phyloP scores from a whole-genome alignment of 805 yeast species.

The Pichia exigua region DNA sequence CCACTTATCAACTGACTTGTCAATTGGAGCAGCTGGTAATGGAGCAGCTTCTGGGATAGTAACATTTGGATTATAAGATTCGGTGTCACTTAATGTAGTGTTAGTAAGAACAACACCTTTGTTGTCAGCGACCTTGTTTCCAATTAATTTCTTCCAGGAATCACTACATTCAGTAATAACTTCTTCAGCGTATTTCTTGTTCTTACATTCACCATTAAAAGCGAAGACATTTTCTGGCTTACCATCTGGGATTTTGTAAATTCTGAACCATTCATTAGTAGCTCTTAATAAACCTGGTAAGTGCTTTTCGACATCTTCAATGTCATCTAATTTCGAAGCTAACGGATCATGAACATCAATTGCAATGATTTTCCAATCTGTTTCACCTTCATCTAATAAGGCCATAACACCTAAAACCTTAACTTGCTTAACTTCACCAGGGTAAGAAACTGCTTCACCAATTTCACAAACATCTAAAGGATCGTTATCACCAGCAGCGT shows the following conservation, averaged over 20 bases:
- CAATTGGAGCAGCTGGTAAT: slow-evolving; percentile 86
- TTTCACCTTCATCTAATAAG: slow-evolving; percentile 83
- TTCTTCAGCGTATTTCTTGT: slow-evolving; percentile 78
- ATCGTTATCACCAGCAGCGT: slow-evolving; percentile 73
- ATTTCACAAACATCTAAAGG: slow-evolving; percentile 83
- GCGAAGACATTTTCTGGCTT: slow-evolving; percentile 96
- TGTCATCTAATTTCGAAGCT: slow-evolving; percentile 78
- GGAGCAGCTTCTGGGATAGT: slow-evolving; percentile 66
- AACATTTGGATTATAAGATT: slow-evolving; percentile 42
- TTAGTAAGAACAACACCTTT: slow-evolving; percentile 70
- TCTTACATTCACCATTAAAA: slow-evolving; percentile 88
- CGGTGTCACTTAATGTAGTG: slow-evolving; percentile 56
- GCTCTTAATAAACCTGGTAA: slow-evolving; percentile 91
- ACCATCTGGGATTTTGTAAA: slow-evolving; percentile 96
- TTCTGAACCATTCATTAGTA: slow-evolving; percentile 97
- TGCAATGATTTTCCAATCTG: slow-evolving; percentile 89
- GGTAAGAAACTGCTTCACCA: slow-evolving; percentile 55
- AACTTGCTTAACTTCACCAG: slow-evolving; percentile 78
- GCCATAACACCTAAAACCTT: slow-evolving; percentile 94
- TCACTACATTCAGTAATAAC: slow-evolving; percentile 73
- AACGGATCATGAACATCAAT: slow-evolving; percentile 84
- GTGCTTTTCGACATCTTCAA: slow-evolving; percentile 82
- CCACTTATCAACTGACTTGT: slow-evolving; percentile 96
- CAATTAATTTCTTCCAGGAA: slow-evolving; percentile 74
- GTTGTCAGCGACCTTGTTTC: slow-evolving; percentile 49